Base-by-base conservation (phyloP, 768 basidiomycete species). In the Panellus pusillus region DNA sequence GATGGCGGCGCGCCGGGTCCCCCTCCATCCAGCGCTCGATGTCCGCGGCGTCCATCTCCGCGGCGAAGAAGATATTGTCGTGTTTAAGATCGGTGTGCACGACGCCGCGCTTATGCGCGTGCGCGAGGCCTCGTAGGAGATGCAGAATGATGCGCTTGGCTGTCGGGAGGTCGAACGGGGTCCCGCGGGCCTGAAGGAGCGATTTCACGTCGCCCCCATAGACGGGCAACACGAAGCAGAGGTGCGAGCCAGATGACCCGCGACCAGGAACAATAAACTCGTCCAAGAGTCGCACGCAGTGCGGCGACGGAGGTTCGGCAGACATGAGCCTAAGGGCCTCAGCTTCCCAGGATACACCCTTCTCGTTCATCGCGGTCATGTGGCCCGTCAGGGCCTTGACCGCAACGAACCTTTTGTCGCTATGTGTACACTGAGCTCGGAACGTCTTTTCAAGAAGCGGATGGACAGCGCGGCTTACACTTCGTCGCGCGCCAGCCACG, bases 1-100 rank as follows among this genome's bases (percentile, higher is more conserved):
- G 58, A 54, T 68, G 58, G 20, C 44, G 44, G 19, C 57, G 56
- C 9, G 60, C 44, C 9, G 64, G 65, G 17, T 65, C 64, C 40
- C 44, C 44, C 35, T 52, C 29, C 43, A 65, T 36, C 40, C 57
- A 46, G 20, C 37, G 48, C 47, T 48, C 54, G 35, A 67, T 58
- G 44, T 60, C 58, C 6, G 44, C 19, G 42, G 43, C 44, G 27
- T 38, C 36, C 43, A 52, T 32, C n/a, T 52, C 50, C 35, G 61
- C 52, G 36, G 55, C 40, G 51, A 66, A 64, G 20, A 67, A 45
- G 35, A 69, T 65, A 46, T 69, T 68, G 59, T 68, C 67, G 37
- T 38, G 59, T 43, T 69, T 68, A n/a, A 70, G 38, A 61, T 69
- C 68, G 24, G 67, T 68, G 52, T 69, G 68, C 6, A 66, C 64